A percentile compares a stretch with the other conserved stretches of the same genome.
Evolutionary conservation across 176 grass and related monocot genomes (phyloP).

Genomic region (Tillandsia leiboldiana): DNA sequence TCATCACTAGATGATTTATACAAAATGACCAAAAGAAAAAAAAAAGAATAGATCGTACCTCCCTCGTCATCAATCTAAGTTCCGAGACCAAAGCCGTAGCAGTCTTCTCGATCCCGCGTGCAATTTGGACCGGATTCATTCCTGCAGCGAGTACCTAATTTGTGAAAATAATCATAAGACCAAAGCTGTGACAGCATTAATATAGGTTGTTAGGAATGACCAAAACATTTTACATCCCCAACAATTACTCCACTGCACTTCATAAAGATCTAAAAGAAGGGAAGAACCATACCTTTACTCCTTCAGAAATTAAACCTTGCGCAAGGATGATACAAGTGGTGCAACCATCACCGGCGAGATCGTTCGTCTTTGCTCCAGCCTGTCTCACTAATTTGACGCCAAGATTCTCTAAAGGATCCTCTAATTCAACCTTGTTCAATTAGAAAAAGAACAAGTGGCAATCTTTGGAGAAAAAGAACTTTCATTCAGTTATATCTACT

Average conservation of each 20-base stretch:
- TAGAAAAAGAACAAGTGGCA: background rate
- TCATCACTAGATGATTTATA: background rate
- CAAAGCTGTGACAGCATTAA: background rate
- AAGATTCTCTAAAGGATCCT: slow-evolving; percentile 87
- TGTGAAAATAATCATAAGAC: slow-evolving; percentile 29
- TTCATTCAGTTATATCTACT: too few relatives aligned
- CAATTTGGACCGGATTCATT: slow-evolving; percentile 82
- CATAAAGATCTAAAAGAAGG: background rate
- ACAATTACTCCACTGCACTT: background rate
- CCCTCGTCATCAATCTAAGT: slow-evolving; percentile 70
- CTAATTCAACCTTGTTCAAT: slow-evolving; percentile 63
- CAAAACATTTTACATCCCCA: background rate
- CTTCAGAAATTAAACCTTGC: slow-evolving; percentile 84
- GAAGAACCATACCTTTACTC: slow-evolving; percentile 53
- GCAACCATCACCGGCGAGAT: slow-evolving; percentile 83
- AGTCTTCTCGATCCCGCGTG: slow-evolving; percentile 81
- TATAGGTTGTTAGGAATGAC: background rate
- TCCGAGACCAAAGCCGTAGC: slow-evolving; percentile 61
- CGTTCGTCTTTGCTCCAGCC: slow-evolving; percentile 77
- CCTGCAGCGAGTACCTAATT: slow-evolving; percentile 92
- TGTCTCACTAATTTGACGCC: slow-evolving; percentile 90
- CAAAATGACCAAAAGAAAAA: background rate
- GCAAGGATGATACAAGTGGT: slow-evolving; percentile 94
- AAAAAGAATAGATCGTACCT: slow-evolving; percentile 33
- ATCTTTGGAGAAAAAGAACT: too few relatives aligned